A percentile compares a stretch with the other conserved stretches of the same genome.
Conservation (phyloP, 2,329 filamentous ascomycete species). For the Colletotrichum kahawae region DNA sequence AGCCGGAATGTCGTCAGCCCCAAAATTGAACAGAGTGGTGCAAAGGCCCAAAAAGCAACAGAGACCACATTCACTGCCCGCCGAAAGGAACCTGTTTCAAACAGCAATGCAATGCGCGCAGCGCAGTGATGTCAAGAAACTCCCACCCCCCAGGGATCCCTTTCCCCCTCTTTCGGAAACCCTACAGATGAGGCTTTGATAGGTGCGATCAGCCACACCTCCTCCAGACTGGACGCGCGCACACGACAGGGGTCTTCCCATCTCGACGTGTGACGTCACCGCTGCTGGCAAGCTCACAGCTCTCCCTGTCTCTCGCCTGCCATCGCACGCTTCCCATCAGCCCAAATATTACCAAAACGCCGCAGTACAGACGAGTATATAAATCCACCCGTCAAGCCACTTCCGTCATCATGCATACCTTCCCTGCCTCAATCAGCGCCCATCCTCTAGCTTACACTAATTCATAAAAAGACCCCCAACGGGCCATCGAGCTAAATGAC, state of each 20-base stretch:
- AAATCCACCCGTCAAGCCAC: not conserved
- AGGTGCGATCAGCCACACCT: not conserved
- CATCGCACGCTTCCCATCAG: not conserved
- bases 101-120: not conserved
- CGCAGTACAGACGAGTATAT: not conserved
- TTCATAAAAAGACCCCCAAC: not conserved
- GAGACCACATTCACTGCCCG: not conserved
- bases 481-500: not conserved
- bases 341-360: not conserved
- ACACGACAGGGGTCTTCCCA: not conserved
- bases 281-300: not conserved
- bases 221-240: not conserved
- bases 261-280: not conserved
- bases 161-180: not conserved
- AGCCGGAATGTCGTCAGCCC: not conserved
- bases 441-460: not conserved
- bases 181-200: not conserved
- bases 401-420: not conserved
- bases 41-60: not conserved
- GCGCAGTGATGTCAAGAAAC: not conserved
- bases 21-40: not conserved
- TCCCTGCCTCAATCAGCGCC: accelerated
- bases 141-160: not conserved
- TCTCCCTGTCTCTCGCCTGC: not conserved
- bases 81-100: not conserved